phyloP scores from a whole-genome alignment of 495 filamentous ascomycete species.

The Neurospora sp. region DNA sequence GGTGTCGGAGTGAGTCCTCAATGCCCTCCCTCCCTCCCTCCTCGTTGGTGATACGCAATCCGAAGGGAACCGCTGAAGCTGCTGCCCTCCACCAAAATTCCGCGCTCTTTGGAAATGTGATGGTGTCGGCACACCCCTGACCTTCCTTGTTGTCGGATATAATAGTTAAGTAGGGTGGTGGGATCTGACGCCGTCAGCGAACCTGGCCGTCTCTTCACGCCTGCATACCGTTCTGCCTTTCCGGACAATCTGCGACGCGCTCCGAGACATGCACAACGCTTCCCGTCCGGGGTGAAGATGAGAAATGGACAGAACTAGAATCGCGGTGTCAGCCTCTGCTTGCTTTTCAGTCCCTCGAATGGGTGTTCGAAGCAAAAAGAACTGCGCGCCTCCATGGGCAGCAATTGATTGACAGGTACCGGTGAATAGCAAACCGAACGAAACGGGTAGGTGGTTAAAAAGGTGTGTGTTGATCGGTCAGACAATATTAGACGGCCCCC shows the following conservation, averaged over 20 bases:
- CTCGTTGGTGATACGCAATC: neutral
- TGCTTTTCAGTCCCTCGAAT: neutral
- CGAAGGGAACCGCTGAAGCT: neutral
- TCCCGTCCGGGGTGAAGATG: neutral
- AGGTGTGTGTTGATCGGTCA: neutral
- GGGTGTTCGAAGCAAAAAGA: neutral
- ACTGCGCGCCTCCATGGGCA: neutral
- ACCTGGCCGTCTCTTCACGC: neutral
- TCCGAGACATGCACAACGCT: neutral
- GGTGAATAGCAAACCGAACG: neutral
- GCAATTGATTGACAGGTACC: neutral
- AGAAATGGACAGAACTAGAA: neutral
- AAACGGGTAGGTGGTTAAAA: neutral
- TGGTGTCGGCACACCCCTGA: neutral
- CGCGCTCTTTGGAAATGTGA: neutral
- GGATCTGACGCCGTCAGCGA: neutral
- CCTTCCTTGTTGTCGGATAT: neutral
- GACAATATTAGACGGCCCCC: neutral
- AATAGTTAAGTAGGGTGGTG: neutral
- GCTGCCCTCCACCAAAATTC: neutral
- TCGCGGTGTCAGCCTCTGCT: neutral
- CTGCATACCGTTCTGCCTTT: neutral
- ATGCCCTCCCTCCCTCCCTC: neutral
- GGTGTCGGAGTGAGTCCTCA: slow-evolving; percentile 9
- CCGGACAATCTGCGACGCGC: neutral